phyloP scores from a whole-genome alignment of 2,329 filamentous ascomycete species.

The Xylaria sp. region DNA sequence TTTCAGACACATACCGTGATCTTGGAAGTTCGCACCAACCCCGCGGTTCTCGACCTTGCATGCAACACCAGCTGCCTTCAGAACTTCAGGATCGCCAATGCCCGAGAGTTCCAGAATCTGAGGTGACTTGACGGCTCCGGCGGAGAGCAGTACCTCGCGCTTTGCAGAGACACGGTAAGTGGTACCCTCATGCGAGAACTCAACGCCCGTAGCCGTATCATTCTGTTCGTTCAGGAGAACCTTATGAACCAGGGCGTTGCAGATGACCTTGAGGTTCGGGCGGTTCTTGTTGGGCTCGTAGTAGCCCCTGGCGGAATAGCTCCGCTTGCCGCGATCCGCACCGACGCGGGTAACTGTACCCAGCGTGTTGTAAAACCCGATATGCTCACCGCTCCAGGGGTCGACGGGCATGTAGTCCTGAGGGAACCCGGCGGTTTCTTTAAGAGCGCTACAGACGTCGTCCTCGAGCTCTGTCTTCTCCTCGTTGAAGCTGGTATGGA shows the following conservation, averaged over 20 bases:
- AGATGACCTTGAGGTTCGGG: slow-evolving; percentile 6
- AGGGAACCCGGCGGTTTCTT: slow-evolving; percentile 1
- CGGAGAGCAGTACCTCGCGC: slow-evolving; percentile 1
- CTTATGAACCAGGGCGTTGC: slow-evolving; percentile 2
- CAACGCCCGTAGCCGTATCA: neutral
- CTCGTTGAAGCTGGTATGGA: slow-evolving; percentile 4
- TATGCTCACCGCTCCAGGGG: slow-evolving; percentile 6
- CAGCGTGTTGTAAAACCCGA: slow-evolving; percentile 5
- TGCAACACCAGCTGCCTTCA: neutral
- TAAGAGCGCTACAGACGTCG: neutral
- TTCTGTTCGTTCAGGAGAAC: neutral
- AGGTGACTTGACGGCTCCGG: slow-evolving; percentile 1
- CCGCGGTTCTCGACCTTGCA: neutral
- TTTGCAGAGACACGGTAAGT: neutral
- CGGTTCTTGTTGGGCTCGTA: slow-evolving; percentile 3
- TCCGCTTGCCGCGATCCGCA: slow-evolving; percentile 1
- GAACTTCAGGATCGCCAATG: slow-evolving; percentile 1
- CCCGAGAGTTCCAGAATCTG: slow-evolving; percentile 3
- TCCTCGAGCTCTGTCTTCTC: slow-evolving; percentile 2
- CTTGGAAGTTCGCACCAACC: slow-evolving; percentile 1
- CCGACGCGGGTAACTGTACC: neutral
- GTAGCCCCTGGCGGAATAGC: slow-evolving; percentile 3
- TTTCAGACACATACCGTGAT: neutral
- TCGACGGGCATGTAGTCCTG: slow-evolving; percentile 1
- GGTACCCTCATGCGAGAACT: slow-evolving; percentile 1